These are phyloP conservation scores for Camellia sinensis DNA, from an alignment of 148 eudicot species.

Conservation along the genomic window DNA sequence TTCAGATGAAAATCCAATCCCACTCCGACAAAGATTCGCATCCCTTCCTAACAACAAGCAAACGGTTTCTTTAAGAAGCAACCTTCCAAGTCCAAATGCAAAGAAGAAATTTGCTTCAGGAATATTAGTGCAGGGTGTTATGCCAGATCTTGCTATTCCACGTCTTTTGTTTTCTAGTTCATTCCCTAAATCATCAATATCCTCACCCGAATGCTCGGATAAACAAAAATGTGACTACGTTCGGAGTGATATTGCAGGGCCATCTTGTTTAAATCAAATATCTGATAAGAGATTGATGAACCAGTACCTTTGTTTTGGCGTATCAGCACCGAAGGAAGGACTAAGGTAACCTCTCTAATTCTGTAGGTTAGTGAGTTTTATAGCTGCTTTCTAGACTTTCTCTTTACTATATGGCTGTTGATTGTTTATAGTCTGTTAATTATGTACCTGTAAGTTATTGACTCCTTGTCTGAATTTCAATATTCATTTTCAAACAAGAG, in stretches of 20 bases:
- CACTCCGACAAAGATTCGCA: conserved; percentile 56
- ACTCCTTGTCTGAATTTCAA: no score
- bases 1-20: conserved; percentile 42
- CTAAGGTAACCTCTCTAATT: no score
- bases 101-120: conserved; percentile 72
- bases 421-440: no score
- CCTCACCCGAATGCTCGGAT: conserved; percentile 49
- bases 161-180: conserved; percentile 48
- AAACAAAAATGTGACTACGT: conserved; percentile 40
- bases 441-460: no score
- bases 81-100: conserved; percentile 65
- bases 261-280: conserved; percentile 24
- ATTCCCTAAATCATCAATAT: conserved; percentile 46
- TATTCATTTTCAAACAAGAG: no score
- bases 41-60: conserved; percentile 57
- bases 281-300: conserved; percentile 29
- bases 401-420: no score
- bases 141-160: conserved; percentile 32
- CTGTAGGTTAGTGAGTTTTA: no score
- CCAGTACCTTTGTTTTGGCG: conserved; percentile 54
- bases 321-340: conserved; percentile 19
- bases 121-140: conserved; percentile 34
- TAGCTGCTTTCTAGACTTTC: no score
- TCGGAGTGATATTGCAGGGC: conserved; percentile 28
- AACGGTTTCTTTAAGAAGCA: conserved; percentile 65